phyloP scores from a whole-genome alignment of 1,284 basidiomycete genomes.

The Malassezia furfur region DNA sequence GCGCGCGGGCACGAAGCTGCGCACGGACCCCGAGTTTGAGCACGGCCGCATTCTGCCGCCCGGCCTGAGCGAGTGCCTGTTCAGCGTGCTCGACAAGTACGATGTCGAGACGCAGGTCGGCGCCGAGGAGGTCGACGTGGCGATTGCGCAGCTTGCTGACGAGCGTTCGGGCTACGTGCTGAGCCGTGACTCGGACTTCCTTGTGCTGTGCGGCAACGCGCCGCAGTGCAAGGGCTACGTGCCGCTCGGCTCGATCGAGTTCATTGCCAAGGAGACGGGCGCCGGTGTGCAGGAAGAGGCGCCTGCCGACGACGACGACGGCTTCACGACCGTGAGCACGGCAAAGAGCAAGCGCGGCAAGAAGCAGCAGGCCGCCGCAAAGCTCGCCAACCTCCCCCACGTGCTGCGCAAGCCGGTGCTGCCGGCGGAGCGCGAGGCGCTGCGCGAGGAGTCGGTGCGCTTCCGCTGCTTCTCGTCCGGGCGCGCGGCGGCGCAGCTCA shows the following conservation, averaged over 20 bases:
- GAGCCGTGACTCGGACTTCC: conserved; percentile 20
- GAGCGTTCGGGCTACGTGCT: conserved; percentile 18
- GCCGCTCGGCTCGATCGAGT: conserved; percentile 7
- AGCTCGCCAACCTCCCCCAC: conserved; percentile 13
- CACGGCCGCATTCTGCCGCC: conserved; percentile 17
- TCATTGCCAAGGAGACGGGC: conserved; percentile 10
- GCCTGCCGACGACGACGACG: conserved; percentile 13
- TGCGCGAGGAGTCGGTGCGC: conserved; percentile 5
- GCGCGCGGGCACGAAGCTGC: conserved; percentile 17
- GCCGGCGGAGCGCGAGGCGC: conserved; percentile 1
- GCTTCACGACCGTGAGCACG: conserved; percentile 10
- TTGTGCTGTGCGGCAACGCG: conserved; percentile 15
- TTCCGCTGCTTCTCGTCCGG: conserved; percentile 17
- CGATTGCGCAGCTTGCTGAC: conserved; percentile 15
- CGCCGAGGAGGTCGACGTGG: conserved; percentile 14
- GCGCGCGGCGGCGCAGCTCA: conserved; percentile 12
- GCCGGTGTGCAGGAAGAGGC: neutral
- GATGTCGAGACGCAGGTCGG: conserved; percentile 14
- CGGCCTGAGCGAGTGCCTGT: conserved; percentile 10
- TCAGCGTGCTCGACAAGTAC: conserved; percentile 3
- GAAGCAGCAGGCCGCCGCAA: conserved; percentile 13
- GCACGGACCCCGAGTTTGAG: conserved; percentile 14
- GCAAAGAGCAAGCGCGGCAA: conserved; percentile 7
- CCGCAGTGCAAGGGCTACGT: conserved; percentile 17
- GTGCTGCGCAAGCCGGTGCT: conserved; percentile 12